Evolutionary conservation across 495 filamentous ascomycete genomes (phyloP), one percentile per base, ranked within the genome.

Genomic region (Podospora pseudoanserina): DNA sequence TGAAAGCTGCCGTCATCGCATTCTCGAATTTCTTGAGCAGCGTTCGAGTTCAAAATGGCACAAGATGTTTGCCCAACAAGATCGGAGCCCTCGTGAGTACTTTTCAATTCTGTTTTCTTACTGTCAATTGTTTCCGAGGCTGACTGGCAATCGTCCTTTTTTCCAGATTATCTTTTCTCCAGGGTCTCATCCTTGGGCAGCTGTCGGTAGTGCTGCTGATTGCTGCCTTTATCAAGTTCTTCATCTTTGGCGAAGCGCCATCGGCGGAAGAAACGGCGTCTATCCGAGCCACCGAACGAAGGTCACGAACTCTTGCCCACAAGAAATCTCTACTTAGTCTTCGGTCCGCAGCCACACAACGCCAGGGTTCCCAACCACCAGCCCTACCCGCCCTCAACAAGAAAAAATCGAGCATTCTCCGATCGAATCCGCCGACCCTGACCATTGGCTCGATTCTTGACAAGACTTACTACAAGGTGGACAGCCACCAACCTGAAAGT

Each of bases 391-490:
- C 75, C 56, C 80, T 91, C n/a, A 87, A 87, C 67, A 89, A 90
- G 73, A 93, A 94, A 73, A 90, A 90, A 18, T 91, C 90, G 15
- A 89, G 83, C 71, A 86, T 94, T 44, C 84, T 95, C 27, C 87
- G 92, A 13, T 82, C 77, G 75, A 86, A 78, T 69, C 87, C 79
- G 68, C 88, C 89, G 11, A 78, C 77, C 23, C 73, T 83, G 39
- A 97, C 92, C 49, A 96, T 92, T 9, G 88, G 88, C n/a, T 93
- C 92, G 3, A 97, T 99, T 60, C 87, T 99, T 18, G 87, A 87
- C 67, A 99, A 99, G 78, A 99, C 95, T 19, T 99, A 98, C 82
- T 99, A 99, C 81, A 97, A 95, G 79, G 92, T 96, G 64, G 88
- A 94, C 67, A 91, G 90, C 55, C 95, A 99, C 76, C 94, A 97